Conservation (phyloP, 352 stramenopile genomes). For the Peronospora destructor region DNA sequence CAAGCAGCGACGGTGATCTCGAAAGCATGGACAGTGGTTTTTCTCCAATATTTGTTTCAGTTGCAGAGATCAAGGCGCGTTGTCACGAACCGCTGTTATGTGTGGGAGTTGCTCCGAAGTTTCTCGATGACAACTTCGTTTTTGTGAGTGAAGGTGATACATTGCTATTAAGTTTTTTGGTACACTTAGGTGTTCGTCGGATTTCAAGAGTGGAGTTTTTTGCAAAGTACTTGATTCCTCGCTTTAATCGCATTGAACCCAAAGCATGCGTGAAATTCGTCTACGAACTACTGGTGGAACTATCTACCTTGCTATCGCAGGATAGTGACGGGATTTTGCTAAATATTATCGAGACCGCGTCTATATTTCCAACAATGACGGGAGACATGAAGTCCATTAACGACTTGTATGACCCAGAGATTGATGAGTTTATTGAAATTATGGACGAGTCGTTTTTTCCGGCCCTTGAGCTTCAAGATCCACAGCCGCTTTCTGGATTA, state of each 20-base stretch:
- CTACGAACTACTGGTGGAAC: slow-evolving; percentile 39
- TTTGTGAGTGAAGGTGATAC: slow-evolving; percentile 40
- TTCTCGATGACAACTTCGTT: slow-evolving; percentile 49
- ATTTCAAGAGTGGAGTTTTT: slow-evolving; percentile 52
- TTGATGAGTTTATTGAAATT: slow-evolving; percentile 58
- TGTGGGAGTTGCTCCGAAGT: slow-evolving; percentile 35
- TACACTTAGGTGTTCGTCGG: slow-evolving; percentile 25
- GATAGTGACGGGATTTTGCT: slow-evolving; percentile 37
- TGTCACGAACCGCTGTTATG: slow-evolving; percentile 28
- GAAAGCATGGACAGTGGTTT: slow-evolving; percentile 12
- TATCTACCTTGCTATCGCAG: slow-evolving; percentile 32
- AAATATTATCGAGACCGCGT: slow-evolving; percentile 36
- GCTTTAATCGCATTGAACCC: slow-evolving; percentile 30
- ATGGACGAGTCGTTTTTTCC: slow-evolving; percentile 71
- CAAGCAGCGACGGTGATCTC: slow-evolving; percentile 7
- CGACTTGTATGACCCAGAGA: slow-evolving; percentile 66
- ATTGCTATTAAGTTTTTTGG: slow-evolving; percentile 24
- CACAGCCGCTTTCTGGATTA: slow-evolving; percentile 43
- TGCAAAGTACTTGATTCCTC: slow-evolving; percentile 40
- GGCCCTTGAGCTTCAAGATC: slow-evolving; percentile 47
- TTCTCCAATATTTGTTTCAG: slow-evolving; percentile 26
- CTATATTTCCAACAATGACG: slow-evolving; percentile 54
- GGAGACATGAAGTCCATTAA: slow-evolving; percentile 50
- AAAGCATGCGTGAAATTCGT: slow-evolving; percentile 34
- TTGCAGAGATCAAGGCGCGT: slow-evolving; percentile 14